Evolutionary conservation across 139 green algal species (phyloP), one percentile per base, ranked within the genome.

Genomic region (Haematococcus lacustris): DNA sequence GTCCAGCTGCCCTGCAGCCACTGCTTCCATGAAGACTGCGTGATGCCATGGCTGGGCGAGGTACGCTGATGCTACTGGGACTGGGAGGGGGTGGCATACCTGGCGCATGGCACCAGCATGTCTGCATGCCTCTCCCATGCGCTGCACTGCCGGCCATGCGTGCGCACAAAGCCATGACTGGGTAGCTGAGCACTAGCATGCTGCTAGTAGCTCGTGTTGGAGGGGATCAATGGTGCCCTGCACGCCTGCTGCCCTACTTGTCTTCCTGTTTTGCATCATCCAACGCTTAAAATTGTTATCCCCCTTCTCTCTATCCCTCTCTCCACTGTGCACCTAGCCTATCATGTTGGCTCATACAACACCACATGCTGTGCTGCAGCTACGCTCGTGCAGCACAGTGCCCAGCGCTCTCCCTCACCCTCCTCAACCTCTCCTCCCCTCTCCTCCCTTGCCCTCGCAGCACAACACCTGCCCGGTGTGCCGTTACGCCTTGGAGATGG

Each of bases 11-110:
- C 75, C 0, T 80, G 75, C 63, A 28, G 33, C 38, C 75, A 83
- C 57, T 75, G 69, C 73, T 83, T 83, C 66, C 78, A 83, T 34
- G 73, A 80, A 57, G 64, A 69, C 38, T 83, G 78, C 65, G 66
- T 83, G 38, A 17, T 83, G 70, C 75, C 75, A 30, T 80, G 75
- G 75, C 69, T 80, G 38, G 35, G 40, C 38, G 63, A 76, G 75
- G 75, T 80, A 39, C 1, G 74, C 47, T 13, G 47, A 21, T 13
- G 13, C 47, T 13, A 28, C 13, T 13, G 47, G 21, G 21, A 13
- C 47, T 57, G 47, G 47, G 47, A 21, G 13, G 13, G 47, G 47
- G 47, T 28, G 47, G 47, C 47, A 57, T 57, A 21, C 13, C 13
- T 13, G 47, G 13, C 13, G 47, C 13, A 57, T 13, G 21, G 47